Evolutionary conservation across 73 alveolate species (phyloP).

Genomic region (Tetrahymena elliotti): DNA sequence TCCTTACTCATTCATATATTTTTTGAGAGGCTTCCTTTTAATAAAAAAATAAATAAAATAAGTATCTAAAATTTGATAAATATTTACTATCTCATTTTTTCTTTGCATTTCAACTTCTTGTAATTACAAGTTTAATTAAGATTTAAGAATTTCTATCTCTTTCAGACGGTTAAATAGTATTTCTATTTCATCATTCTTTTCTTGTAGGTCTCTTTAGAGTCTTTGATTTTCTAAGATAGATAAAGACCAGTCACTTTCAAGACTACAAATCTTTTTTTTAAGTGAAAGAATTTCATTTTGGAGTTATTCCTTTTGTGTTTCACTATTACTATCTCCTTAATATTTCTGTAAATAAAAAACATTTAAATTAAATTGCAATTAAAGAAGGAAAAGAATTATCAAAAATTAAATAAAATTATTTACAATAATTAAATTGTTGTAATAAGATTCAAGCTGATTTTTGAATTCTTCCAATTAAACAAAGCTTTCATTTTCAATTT

Average conservation of each 20-base stretch:
- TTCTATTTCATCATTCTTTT: neutral
- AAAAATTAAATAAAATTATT: neutral
- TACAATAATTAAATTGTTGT: neutral
- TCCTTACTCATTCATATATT: neutral
- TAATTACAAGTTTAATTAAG: neutral
- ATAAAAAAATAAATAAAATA: neutral
- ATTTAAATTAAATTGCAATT: neutral
- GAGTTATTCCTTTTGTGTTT: neutral
- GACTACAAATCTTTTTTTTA: neutral
- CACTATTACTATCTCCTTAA: neutral
- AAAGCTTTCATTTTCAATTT: neutral
- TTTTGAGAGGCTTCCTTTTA: neutral
- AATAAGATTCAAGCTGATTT: neutral
- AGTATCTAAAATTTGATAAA: neutral
- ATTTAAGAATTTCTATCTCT: neutral
- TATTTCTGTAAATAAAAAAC: neutral
- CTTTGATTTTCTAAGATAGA: neutral
- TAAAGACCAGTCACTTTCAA: neutral
- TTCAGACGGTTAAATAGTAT: neutral
- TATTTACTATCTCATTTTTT: neutral
- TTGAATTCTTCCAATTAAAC: neutral
- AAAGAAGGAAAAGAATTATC: neutral
- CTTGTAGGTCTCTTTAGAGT: neutral
- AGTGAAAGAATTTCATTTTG: neutral
- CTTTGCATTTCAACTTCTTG: neutral